Evolutionary conservation across 768 basidiomycete genomes (phyloP).

Genomic region (Leucocoprinus leucothites): DNA sequence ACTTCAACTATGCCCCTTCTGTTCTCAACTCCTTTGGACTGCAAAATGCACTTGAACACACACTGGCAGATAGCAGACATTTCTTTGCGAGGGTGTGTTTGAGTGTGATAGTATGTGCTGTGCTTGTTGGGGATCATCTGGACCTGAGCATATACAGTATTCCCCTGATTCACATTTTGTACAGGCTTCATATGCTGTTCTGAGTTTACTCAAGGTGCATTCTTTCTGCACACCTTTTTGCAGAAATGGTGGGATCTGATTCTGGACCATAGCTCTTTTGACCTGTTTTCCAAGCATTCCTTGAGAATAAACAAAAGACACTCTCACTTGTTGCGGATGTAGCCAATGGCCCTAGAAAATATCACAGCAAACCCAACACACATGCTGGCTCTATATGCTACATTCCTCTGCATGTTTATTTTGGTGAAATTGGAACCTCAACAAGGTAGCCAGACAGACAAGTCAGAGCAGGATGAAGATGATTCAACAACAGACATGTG

Average conservation of each 20-base stretch:
- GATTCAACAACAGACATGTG: background rate
- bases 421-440: constrained; percentile 42
- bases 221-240: background rate
- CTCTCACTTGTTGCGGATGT: constrained; percentile 74
- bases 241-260: constrained; percentile 1
- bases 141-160: constrained; percentile 77
- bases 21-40: constrained; percentile 95
- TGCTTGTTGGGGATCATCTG: constrained; percentile 73
- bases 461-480: constrained; percentile 13
- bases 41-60: constrained; percentile 91
- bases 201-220: constrained; percentile 85
- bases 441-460: constrained; percentile 15
- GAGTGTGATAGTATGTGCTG: constrained; percentile 66
- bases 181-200: constrained; percentile 84
- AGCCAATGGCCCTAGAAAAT: constrained; percentile 72
- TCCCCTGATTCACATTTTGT: constrained; percentile 92
- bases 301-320: constrained; percentile 71
- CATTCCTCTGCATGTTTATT: constrained; percentile 76
- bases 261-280: constrained; percentile 53
- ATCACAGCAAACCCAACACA: constrained; percentile 78
- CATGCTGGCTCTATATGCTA: constrained; percentile 87
- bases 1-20: constrained; percentile 81
- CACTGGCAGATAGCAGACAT: constrained; percentile 69
- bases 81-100: constrained; percentile 81
- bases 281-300: constrained; percentile 76